Base-by-base conservation (phyloP, 768 basidiomycete genomes). In the Pleurotus salmoneostramineus region DNA sequence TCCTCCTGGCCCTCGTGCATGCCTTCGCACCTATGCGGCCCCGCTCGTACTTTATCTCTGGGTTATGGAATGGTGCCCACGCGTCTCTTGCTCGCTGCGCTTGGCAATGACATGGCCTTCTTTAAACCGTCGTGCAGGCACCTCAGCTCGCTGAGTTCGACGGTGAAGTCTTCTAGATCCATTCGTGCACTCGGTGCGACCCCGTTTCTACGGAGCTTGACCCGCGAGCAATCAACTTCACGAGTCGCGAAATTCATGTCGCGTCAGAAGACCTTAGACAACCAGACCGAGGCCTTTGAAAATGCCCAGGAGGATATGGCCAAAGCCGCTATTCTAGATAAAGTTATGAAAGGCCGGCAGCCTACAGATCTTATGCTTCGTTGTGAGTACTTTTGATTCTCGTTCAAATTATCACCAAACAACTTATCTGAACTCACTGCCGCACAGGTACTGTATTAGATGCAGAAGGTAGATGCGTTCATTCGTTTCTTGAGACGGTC, bases 281-380 rank as follows among this genome's bases (percentile, higher is more conserved):
- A 75, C 40, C 65, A 64, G 57, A 66, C 61, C 49, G 71, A 68
- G 32, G 52, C 67, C 14, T 66, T 77, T 34, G 73, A n/a, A n/a
- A n/a, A 76, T 57, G 72, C 65, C 48, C 82, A 88, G 65, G 89
- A 93, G 70, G 89, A 91, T 65, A 77, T 77, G 35, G 81, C 87
- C 1, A 85, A 87, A 65, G 81, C 81, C 32, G 85, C 87, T 51
- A 87, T 94, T 60, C 73, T 93, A 50, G 91, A 93, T 65, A 91
- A 89, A 63, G 87, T 90, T 59, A 87, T 93, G 82, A 91, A 91
- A 69, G 88, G 89, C 57, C 83, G 92, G 54, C 89, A 93, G 65
- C 91, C 93, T 21, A 84, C 91, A 35, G 94, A 96, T 65, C 84
- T 95, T 60, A 91, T 92, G 84, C 76, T 97, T 59, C 85, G 93